These are phyloP conservation scores for Moesziomyces parantarcticus DNA, from an alignment of 1,284 basidiomycete species.

Conservation along the genomic window DNA sequence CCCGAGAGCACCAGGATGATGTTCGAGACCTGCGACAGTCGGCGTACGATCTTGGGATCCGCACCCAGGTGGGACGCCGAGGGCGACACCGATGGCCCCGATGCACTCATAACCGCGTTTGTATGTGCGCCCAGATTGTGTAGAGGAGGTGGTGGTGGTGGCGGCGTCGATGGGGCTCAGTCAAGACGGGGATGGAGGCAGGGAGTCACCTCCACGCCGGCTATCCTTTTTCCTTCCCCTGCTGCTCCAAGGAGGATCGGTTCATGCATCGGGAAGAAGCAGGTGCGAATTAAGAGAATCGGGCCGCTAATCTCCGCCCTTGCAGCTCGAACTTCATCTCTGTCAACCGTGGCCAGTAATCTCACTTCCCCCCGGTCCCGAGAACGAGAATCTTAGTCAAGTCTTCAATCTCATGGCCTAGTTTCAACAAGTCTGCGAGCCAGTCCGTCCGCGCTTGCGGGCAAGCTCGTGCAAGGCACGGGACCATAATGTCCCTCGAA, in stretches of 20 bases:
- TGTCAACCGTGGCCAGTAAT: too few species aligned
- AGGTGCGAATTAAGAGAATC: not conserved
- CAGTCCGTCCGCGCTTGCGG: too few species aligned
- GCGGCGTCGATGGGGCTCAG: not conserved
- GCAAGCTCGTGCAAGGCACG: too few species aligned
- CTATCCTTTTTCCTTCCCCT: slow-evolving; percentile 9
- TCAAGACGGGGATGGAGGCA: not conserved
- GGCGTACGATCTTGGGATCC: slow-evolving; percentile 61
- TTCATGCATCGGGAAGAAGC: too few species aligned
- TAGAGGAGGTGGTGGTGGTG: not conserved
- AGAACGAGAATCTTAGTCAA: too few species aligned
- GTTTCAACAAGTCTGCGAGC: too few species aligned
- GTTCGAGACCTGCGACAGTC: slow-evolving; percentile 76
- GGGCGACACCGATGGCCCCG: slow-evolving; percentile 11
- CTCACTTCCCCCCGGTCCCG: too few species aligned
- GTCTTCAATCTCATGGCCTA: too few species aligned
- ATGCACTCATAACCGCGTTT: slow-evolving; percentile 15
- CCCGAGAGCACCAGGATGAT: slow-evolving; percentile 94
- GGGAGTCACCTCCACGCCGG: not conserved
- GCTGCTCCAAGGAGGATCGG: not conserved
- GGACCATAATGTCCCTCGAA: too few species aligned
- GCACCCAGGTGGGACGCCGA: slow-evolving; percentile 50
- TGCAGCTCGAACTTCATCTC: too few species aligned
- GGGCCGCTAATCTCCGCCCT: not conserved
- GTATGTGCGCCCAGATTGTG: not conserved